Percentiles rank a stretch among this genome's conserved stretches.
Conservation (phyloP, 2,329 filamentous ascomycete genomes). For the Fusarium torreyae region DNA sequence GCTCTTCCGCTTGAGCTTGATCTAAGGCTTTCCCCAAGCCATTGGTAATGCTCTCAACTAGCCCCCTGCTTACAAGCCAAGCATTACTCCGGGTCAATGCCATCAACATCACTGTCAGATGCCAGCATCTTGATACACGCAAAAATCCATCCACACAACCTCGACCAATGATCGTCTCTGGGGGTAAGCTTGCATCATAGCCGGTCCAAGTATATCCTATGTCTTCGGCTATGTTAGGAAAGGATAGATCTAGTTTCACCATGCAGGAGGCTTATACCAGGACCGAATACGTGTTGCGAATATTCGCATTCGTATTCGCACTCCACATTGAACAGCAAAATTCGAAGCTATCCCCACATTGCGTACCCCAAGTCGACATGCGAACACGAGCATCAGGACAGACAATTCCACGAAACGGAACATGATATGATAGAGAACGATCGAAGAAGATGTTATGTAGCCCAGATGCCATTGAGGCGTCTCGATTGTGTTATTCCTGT, state of each 20-base stretch:
- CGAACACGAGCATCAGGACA: neutral
- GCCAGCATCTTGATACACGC: slow-evolving; percentile 7
- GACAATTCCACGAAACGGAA: no score
- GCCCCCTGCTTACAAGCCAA: slow-evolving; percentile 12
- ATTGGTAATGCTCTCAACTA: no score
- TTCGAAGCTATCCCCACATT: slow-evolving; percentile 14
- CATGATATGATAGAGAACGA: no score
- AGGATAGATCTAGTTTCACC: neutral
- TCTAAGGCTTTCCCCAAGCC: neutral
- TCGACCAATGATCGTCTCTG: slow-evolving; percentile 9
- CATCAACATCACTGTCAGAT: neutral
- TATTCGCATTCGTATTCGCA: slow-evolving; percentile 38
- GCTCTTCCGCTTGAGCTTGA: neutral
- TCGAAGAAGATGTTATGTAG: no score
- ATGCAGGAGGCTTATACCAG: neutral
- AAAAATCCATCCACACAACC: neutral
- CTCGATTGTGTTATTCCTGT: no score
- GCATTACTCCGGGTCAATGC: neutral
- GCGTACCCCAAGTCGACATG: neutral
- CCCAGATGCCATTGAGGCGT: no score
- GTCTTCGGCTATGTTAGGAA: neutral
- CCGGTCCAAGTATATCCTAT: neutral
- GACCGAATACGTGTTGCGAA: slow-evolving; percentile 17
- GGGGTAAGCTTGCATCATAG: slow-evolving; percentile 3
- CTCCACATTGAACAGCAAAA: neutral